Evolutionary conservation across 2,329 filamentous ascomycete genomes (phyloP).

Genomic region (Bipolaris victoriae): DNA sequence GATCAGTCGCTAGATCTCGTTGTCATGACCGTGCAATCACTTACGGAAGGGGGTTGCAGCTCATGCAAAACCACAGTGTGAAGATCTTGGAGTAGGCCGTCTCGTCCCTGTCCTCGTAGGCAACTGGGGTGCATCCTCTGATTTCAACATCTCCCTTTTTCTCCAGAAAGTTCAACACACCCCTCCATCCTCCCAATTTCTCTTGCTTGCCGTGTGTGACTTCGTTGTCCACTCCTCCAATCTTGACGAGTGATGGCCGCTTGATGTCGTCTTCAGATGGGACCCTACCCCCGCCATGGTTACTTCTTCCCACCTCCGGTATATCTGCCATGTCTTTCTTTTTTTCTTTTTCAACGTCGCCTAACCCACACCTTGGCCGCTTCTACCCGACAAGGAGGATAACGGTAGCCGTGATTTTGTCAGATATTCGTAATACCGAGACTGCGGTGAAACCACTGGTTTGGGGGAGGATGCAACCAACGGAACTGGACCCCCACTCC

Average conservation of each 20-base stretch:
- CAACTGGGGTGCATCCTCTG: constrained; percentile 62
- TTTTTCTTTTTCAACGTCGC: not conserved
- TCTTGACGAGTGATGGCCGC: constrained; percentile 1
- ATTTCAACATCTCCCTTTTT: constrained; percentile 41
- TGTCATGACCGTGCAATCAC: constrained; percentile 24
- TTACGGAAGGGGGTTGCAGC: constrained; percentile 64
- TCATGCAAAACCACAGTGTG: constrained; percentile 65
- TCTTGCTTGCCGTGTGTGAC: constrained; percentile 18
- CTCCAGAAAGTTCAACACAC: constrained; percentile 28
- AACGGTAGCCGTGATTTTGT: constrained; percentile 1
- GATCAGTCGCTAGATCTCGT: not conserved
- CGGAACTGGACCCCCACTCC: not conserved
- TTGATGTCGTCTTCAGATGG: constrained; percentile 12
- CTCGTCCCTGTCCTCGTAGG: constrained; percentile 60
- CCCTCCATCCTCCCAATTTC: constrained; percentile 21
- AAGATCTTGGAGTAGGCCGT: constrained; percentile 63
- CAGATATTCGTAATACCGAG: constrained; percentile 3
- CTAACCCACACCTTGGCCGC: constrained; percentile 7
- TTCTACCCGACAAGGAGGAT: constrained; percentile 10
- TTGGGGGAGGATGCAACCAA: too few relatives aligned
- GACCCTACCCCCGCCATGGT: constrained; percentile 1
- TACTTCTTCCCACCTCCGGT: constrained; percentile 1
- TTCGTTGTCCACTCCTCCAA: constrained; percentile 8
- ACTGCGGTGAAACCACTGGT: constrained; percentile 6
- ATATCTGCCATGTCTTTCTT: not conserved